Percentiles rank a stretch among this genome's conserved stretches.
phyloP scores from a whole-genome alignment of 805 yeast species.

The Nematodospora valgi region DNA sequence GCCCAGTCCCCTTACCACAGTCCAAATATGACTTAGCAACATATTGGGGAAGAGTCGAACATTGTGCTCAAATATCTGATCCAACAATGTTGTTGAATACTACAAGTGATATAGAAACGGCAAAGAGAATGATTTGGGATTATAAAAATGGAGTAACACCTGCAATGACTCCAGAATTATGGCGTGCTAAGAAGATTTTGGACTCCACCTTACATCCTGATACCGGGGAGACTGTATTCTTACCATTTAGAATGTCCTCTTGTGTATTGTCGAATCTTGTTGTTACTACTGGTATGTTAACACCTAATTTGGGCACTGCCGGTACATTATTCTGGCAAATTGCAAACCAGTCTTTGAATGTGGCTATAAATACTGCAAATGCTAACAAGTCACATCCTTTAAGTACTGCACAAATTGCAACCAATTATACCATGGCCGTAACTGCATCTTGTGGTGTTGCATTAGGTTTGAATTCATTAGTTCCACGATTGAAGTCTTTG shows the following conservation, averaged over 20 bases:
- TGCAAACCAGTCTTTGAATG: slow-evolving; percentile 94
- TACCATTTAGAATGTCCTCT: slow-evolving; percentile 97
- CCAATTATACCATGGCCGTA: slow-evolving; percentile 85
- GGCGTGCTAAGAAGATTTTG: slow-evolving; percentile 83
- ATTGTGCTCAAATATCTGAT: slow-evolving; percentile 89
- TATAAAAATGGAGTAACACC: slow-evolving; percentile 67
- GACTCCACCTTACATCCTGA: slow-evolving; percentile 97
- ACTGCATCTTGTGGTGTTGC: slow-evolving; percentile 95
- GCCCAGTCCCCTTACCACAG: slow-evolving; percentile 73
- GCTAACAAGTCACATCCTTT: slow-evolving; percentile 94
- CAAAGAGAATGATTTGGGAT: slow-evolving; percentile 65
- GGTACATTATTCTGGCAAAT: slow-evolving; percentile 98
- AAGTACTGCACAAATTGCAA: slow-evolving; percentile 69
- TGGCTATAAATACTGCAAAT: slow-evolving; percentile 94
- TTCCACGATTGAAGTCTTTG: slow-evolving; percentile 77
- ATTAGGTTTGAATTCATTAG: slow-evolving; percentile 82
- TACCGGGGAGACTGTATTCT: slow-evolving; percentile 85
- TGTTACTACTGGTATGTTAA: slow-evolving; percentile 96
- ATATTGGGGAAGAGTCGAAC: slow-evolving; percentile 92
- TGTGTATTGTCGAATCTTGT: slow-evolving; percentile 91
- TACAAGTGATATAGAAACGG: slow-evolving; percentile 53
- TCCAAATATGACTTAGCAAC: slow-evolving; percentile 78
- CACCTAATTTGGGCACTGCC: slow-evolving; percentile 83
- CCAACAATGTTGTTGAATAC: slow-evolving; percentile 86
- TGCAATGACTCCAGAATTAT: slow-evolving; percentile 72